Base-by-base conservation (phyloP, 139 green algal genomes). In the Chlorella sp. region DNA sequence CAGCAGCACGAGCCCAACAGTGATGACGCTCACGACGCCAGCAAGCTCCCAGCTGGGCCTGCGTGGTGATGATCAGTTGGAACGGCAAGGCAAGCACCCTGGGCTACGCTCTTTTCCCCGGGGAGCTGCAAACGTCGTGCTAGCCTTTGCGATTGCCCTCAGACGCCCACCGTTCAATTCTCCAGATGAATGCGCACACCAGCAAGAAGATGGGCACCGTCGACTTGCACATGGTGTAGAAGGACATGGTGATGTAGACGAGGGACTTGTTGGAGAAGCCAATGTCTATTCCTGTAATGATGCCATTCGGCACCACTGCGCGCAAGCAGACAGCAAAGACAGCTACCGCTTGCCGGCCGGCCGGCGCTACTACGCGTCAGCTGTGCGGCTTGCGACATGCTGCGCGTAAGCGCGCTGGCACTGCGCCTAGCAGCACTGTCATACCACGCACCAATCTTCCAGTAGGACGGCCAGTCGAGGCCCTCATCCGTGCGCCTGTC, bases 201-300 rank as follows among this genome's bases (percentile, higher is more conserved):
- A 99, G 87, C 69, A 98, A 84, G 83, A 97, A 99, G 5, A 98
- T 74, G 2, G 94, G 93, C 6, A 89, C 90, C 0, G 91, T 93
- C 32, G 87, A 93, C 80, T 96, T 96, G 88, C 91, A 97, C 92
- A 98, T 96, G 6, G 93, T 96, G 85, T 98, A 98, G 82, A 98
- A 98, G 62, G 73, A 88, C 20, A 97, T 83, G 29, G 90, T 94
- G 83, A 97, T 96, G 74, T 89, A 92, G 0, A 90, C 88, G 24
- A 98, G 77, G 2, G 87, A 93, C 62, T 90, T 90, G 73, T 98
- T 98, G 69, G 86, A 95, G 50, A 97, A 87, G 62, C 89, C 94
- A 51, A 98, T 97, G 81, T 98, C 94, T 2, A 97, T 70, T 2
- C 91, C 93, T 2, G 94, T 97, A 26, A 82, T 86, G 1, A 91